Conservation (phyloP, 208 protist species). For the Herpetomonas samuelpessoai region DNA sequence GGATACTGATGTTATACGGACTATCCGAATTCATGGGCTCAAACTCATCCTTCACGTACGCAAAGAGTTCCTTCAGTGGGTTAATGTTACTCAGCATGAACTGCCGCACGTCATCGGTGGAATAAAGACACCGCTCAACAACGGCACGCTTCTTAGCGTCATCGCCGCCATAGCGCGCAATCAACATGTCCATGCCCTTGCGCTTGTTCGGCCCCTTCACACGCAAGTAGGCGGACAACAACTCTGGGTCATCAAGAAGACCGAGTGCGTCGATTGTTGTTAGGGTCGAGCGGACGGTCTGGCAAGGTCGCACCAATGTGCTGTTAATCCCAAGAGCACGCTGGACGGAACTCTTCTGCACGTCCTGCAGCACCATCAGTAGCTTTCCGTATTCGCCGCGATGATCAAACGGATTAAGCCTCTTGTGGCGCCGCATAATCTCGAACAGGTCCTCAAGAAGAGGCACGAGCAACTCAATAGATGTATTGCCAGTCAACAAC, state of each 20-base stretch:
- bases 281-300: constrained; percentile 84
- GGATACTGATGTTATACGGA: constrained; percentile 46
- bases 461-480: constrained; percentile 29
- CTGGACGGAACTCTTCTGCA: constrained; percentile 58
- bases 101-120: constrained; percentile 93
- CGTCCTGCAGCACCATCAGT: constrained; percentile 95
- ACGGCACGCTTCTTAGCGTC: constrained; percentile 26
- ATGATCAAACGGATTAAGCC: constrained; percentile 95
- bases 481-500: constrained; percentile 38
- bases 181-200: constrained; percentile 41
- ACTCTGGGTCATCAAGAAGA: constrained; percentile 69
- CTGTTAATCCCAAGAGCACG: constrained; percentile 41
- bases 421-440: constrained; percentile 96
- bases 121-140: constrained; percentile 90
- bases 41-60: constrained; percentile 64
- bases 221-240: constrained; percentile 46
- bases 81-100: constrained; percentile 85
- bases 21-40: constrained; percentile 20
- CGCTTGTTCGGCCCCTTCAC: constrained; percentile 50
- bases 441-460: constrained; percentile 93
- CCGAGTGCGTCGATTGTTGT: constrained; percentile 30
- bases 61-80: constrained; percentile 61
- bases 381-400: constrained; percentile 96
- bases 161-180: constrained; percentile 47
- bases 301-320: constrained; percentile 68